Evolutionary conservation across 768 basidiomycete species (phyloP).

Genomic region (Auriscalpium orientale): DNA sequence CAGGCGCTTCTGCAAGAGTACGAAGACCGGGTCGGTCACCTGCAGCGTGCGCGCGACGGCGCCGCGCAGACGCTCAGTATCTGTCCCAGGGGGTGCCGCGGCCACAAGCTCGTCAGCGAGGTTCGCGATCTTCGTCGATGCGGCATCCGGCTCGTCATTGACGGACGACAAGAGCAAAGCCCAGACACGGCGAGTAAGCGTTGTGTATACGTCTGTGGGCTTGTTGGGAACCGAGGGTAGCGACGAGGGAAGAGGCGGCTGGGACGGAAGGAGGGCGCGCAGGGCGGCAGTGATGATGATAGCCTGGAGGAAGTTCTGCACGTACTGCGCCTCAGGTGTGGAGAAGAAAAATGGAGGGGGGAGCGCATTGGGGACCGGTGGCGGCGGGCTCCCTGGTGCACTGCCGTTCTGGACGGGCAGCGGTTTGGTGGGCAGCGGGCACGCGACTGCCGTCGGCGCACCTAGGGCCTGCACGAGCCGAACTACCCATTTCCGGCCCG

Average conservation of each 20-base stretch:
- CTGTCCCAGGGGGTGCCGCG: slow-evolving; percentile 32
- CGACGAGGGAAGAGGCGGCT: slow-evolving; percentile 4
- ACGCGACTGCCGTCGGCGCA: slow-evolving; percentile 33
- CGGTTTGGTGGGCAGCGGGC: slow-evolving; percentile 13
- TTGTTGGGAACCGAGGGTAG: not conserved
- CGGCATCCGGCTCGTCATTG: slow-evolving; percentile 26
- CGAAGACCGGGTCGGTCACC: slow-evolving; percentile 57
- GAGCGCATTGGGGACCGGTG: slow-evolving; percentile 32
- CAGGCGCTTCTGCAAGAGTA: slow-evolving; percentile 53
- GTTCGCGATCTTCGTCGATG: slow-evolving; percentile 51
- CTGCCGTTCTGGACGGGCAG: slow-evolving; percentile 1
- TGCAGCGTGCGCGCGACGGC: slow-evolving; percentile 59
- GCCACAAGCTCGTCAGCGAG: slow-evolving; percentile 69
- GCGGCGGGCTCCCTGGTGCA: not conserved
- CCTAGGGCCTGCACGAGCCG: slow-evolving; percentile 40
- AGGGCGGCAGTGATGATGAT: slow-evolving; percentile 56
- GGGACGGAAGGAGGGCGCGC: slow-evolving; percentile 44
- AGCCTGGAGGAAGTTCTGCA: slow-evolving; percentile 54
- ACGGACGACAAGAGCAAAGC: slow-evolving; percentile 54
- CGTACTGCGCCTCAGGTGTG: slow-evolving; percentile 41
- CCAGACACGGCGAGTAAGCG: slow-evolving; percentile 60
- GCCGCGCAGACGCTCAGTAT: slow-evolving; percentile 46
- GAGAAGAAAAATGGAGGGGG: slow-evolving; percentile 65
- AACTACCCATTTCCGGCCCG: slow-evolving; percentile 33
- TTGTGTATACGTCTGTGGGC: slow-evolving; percentile 13